phyloP scores from a whole-genome alignment of 306 rosid genomes.

The Citrullus mucosospermus region DNA sequence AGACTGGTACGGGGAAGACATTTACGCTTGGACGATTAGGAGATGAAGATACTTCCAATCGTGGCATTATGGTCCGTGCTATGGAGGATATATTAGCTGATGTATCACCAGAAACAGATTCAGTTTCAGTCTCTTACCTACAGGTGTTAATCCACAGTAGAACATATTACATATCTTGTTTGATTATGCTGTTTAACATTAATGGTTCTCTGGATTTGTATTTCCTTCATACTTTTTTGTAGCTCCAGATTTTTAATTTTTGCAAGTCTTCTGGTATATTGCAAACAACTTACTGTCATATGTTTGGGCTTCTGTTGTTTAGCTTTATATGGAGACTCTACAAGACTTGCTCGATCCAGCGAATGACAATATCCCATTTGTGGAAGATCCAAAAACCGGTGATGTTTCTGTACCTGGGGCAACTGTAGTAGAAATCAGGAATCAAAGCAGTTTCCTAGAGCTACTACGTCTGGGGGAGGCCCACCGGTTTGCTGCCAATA shows the following conservation, averaged over 20 bases:
- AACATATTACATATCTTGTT: not conserved
- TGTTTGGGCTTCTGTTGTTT: slow-evolving; percentile 9
- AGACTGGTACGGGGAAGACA: slow-evolving; percentile 96
- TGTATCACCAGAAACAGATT: slow-evolving; percentile 59
- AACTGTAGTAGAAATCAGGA: slow-evolving; percentile 72
- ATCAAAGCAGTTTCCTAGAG: slow-evolving; percentile 63
- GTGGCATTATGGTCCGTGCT: slow-evolving; percentile 95
- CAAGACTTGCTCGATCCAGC: slow-evolving; percentile 88
- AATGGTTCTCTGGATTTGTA: not conserved
- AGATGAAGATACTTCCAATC: slow-evolving; percentile 68
- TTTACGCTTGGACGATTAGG: slow-evolving; percentile 89
- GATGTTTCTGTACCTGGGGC: slow-evolving; percentile 82
- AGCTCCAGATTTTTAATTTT: not conserved
- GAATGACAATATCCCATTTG: slow-evolving; percentile 79
- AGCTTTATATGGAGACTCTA: slow-evolving; percentile 93
- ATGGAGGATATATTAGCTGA: slow-evolving; percentile 89
- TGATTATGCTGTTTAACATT: not conserved
- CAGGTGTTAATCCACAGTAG: slow-evolving; percentile 35
- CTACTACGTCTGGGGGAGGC: slow-evolving; percentile 81
- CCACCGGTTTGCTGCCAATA: slow-evolving; percentile 85
- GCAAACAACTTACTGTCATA: not conserved
- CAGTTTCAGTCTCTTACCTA: slow-evolving; percentile 62
- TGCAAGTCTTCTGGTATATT: slow-evolving; percentile 5
- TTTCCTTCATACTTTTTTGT: not conserved
- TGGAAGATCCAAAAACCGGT: slow-evolving; percentile 90